Evolutionary conservation across 208 protist species (phyloP), one percentile per base, ranked within the genome.

Genomic region (Leishmania amazonensis): DNA sequence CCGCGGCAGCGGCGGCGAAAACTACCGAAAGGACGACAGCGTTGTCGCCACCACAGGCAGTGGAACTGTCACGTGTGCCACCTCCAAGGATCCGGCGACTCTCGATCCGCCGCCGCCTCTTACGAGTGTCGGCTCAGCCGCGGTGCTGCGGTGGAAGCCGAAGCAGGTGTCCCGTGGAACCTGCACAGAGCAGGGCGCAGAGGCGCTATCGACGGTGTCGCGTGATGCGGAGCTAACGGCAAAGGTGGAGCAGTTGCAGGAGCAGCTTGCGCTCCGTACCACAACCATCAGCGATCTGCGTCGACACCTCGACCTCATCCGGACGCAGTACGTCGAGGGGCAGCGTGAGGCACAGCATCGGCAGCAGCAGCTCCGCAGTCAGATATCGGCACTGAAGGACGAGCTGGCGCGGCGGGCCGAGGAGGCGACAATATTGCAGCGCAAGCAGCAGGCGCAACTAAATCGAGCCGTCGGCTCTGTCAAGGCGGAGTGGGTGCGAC

Each of bases 341-440:
- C 85, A 86, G 73, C 65, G 57, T 5, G 81, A 78, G 45, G 79
- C 86, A 1, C 74, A 80, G 49, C 70, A 81, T 11, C 85, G 80
- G 35, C 57, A 81, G 47, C 62, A 68, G 54, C 85, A 76, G 24
- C 80, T 89, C 38, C 80, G 73, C 38, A 81, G 83, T 35, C 93
- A 95, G 80, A 87, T 97, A 28, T 73, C 80, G 15, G 93, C 93
- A 17, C 84, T 97, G 47, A 95, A 95, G 84, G 93, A 93, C 75
- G 93, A 97, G 88, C 84, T 97, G 54, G 85, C 82, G 13, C 89
- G 93, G 2, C 88, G 90, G n/a, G 78, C 82, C 24, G 81, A 93
- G 64, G 93, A 96, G 83, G 76, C 84, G 8, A 68, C 68, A 8
- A 82, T 93, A 31, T 57, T 94, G 75, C 74, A 88, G 58, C 81